Conservation (phyloP, 139 green algal species). For the Auxenochlorella pyrenoidosa region DNA sequence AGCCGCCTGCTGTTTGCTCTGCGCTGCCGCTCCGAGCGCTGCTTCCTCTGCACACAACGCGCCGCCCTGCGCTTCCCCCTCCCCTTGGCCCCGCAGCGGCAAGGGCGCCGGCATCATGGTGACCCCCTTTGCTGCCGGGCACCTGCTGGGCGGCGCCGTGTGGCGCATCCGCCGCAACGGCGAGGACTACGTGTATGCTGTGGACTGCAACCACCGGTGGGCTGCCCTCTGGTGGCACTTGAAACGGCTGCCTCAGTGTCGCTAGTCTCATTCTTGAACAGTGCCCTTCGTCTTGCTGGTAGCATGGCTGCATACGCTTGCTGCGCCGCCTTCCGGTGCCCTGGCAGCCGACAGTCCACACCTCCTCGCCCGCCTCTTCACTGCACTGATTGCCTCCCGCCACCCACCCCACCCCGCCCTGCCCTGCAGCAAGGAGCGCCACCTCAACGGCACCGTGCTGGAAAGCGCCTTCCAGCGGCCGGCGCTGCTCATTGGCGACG, state of each 20-base stretch:
- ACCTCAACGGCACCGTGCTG: conserved; percentile 73
- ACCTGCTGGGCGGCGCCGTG: conserved; percentile 85
- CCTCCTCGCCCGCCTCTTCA: not conserved
- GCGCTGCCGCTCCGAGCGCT: not conserved
- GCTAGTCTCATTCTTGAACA: too few species aligned
- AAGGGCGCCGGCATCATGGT: conserved; percentile 71
- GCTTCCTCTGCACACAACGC: not conserved
- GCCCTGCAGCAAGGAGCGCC: conserved; percentile 52
- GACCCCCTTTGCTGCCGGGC: conserved; percentile 82
- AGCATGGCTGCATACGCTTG: too few species aligned
- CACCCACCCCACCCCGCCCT: not conserved
- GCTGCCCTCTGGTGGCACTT: too few species aligned
- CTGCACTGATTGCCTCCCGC: too few species aligned
- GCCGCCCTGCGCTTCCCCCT: not conserved
- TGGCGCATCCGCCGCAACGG: conserved; percentile 80
- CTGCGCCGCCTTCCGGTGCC: too few species aligned
- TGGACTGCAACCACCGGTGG: conserved; percentile 86
- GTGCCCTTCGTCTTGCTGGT: too few species aligned
- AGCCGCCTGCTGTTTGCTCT: not conserved
- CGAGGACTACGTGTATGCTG: conserved; percentile 92
- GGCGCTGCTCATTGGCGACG: conserved; percentile 82
- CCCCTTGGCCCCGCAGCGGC: conserved; percentile 33
- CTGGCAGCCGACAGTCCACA: too few species aligned
- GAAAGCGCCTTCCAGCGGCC: conserved; percentile 65
- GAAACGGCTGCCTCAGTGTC: too few species aligned